Evolutionary conservation across 1,284 basidiomycete genomes (phyloP).

Genomic region (Ceratobasidium sp.): DNA sequence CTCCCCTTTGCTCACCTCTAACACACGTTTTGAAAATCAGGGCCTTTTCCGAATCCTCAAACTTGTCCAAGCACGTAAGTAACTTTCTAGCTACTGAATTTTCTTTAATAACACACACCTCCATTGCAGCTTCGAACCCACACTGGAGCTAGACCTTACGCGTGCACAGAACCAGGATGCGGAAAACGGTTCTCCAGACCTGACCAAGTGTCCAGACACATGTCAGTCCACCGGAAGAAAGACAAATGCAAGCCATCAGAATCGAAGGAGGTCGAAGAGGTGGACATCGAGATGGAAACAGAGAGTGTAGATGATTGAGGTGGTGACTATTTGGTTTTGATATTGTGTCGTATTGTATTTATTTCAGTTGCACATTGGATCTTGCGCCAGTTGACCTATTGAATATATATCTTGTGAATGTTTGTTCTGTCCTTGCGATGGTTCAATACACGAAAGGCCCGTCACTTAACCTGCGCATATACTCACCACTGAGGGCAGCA

Average conservation of each 20-base stretch:
- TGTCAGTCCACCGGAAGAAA: constrained; percentile 55
- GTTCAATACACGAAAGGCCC: no score
- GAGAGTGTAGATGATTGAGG: constrained; percentile 27
- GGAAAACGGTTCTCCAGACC: constrained; percentile 80
- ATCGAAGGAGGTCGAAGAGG: constrained; percentile 29
- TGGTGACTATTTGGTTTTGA: constrained; percentile 48
- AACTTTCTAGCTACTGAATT: constrained; percentile 26
- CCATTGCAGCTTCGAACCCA: constrained; percentile 77
- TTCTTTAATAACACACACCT: neutral
- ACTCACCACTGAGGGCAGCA: no score
- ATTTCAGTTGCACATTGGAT: constrained; percentile 1
- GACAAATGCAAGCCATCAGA: constrained; percentile 32
- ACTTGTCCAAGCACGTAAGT: constrained; percentile 91
- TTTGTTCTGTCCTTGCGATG: no score
- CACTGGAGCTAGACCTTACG: constrained; percentile 88
- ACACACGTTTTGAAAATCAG: constrained; percentile 60
- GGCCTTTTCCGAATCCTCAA: constrained; percentile 93
- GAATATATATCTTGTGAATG: no score
- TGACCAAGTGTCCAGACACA: constrained; percentile 61
- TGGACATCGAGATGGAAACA: constrained; percentile 43
- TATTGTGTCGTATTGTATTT: neutral
- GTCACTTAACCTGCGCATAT: no score
- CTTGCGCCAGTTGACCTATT: neutral
- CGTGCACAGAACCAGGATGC: constrained; percentile 81
- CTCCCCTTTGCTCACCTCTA: neutral